phyloP scores from a whole-genome alignment of 2,329 filamentous ascomycete species.

The Phaeosphaeria sp. region DNA sequence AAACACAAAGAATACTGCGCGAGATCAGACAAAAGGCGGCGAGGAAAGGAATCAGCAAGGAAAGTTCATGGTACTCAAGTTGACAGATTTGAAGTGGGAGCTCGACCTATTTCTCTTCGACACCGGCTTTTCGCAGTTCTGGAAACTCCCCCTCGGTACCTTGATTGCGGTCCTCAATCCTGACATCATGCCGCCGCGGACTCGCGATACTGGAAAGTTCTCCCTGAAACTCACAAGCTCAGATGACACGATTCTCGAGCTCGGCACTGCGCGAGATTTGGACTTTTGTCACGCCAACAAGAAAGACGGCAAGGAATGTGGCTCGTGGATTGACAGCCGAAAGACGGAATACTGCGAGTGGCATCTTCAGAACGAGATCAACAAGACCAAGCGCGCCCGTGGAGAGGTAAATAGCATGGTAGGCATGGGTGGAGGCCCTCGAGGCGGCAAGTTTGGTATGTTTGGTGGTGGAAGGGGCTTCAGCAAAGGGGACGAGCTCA shows the following conservation, averaged over 20 bases:
- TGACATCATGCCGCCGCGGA: constrained; percentile 84
- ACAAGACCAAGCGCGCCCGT: constrained; percentile 70
- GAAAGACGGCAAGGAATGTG: constrained; percentile 82
- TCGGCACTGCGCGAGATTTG: constrained; percentile 83
- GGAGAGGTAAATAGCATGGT: constrained; percentile 81
- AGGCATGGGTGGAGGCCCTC: constrained; percentile 49
- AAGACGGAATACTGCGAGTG: constrained; percentile 93
- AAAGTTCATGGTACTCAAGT: constrained; percentile 91
- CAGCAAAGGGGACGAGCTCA: constrained; percentile 36
- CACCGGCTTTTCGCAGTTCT: constrained; percentile 88
- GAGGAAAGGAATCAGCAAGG: constrained; percentile 63
- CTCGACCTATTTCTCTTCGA: constrained; percentile 92
- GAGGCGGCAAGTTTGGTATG: constrained; percentile 40
- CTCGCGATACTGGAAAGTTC: constrained; percentile 81
- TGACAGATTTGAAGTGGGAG: constrained; percentile 90
- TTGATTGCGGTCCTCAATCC: constrained; percentile 93
- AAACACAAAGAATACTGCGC: constrained; percentile 59
- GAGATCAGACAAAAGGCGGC: constrained; percentile 48
- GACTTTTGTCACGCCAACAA: constrained; percentile 86
- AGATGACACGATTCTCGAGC: constrained; percentile 86
- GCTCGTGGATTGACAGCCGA: constrained; percentile 83
- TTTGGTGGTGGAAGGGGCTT: constrained; percentile 36
- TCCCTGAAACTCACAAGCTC: constrained; percentile 84
- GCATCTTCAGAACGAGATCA: constrained; percentile 82
- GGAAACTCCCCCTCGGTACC: constrained; percentile 91